phyloP scores from a whole-genome alignment of 1,284 basidiomycete species.

The Kwoniella shivajii region DNA sequence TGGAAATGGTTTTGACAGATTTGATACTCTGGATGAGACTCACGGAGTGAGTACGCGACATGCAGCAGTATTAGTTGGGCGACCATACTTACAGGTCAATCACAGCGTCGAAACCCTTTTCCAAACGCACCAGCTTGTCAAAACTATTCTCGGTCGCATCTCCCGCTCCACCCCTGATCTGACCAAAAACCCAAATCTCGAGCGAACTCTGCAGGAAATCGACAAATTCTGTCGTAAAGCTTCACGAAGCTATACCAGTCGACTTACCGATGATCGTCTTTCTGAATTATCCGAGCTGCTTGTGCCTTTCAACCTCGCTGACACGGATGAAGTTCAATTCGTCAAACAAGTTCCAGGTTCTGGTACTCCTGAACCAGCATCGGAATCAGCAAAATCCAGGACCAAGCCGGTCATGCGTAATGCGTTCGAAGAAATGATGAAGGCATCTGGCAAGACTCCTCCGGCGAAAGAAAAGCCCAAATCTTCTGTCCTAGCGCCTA shows the following conservation, averaged over 20 bases:
- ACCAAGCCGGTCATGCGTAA: constrained; percentile 30
- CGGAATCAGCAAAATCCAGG: constrained; percentile 9
- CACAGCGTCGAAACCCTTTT: constrained; percentile 73
- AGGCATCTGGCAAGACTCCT: constrained; percentile 31
- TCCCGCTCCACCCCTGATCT: constrained; percentile 35
- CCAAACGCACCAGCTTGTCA: constrained; percentile 79
- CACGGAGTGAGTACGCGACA: constrained; percentile 63
- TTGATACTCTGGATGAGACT: constrained; percentile 82
- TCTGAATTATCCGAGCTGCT: constrained; percentile 53
- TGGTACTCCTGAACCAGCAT: not conserved
- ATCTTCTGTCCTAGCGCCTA: constrained; percentile 11
- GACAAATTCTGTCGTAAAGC: constrained; percentile 51
- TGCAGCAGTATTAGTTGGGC: not conserved
- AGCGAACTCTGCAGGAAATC: constrained; percentile 42
- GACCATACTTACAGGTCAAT: not conserved
- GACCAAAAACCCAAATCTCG: constrained; percentile 27
- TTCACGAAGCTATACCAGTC: constrained; percentile 43
- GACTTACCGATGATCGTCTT: constrained; percentile 50
- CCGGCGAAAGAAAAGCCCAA: constrained; percentile 13
- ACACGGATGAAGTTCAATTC: constrained; percentile 50
- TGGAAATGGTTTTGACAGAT: constrained; percentile 76
- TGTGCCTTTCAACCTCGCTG: constrained; percentile 42
- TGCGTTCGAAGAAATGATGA: constrained; percentile 53
- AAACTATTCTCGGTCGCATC: constrained; percentile 67
- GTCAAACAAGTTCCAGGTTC: constrained; percentile 22